Conservation (phyloP, 768 basidiomycete species). For the Pisolithus sp. region DNA sequence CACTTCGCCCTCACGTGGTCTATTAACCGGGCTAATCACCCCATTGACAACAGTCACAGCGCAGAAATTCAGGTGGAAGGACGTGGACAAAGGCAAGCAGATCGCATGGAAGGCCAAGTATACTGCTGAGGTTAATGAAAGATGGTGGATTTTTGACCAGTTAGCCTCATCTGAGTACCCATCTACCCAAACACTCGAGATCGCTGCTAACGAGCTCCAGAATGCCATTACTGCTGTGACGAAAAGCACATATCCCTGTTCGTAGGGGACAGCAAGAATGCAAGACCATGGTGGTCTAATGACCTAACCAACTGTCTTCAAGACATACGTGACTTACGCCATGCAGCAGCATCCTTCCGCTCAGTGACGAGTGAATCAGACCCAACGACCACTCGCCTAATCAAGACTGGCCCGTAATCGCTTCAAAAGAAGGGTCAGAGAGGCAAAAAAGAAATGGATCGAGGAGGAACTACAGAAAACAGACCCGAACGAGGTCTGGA, state of each 20-base stretch:
- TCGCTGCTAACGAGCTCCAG: neutral
- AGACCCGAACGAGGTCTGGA: neutral
- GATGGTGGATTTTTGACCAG: neutral
- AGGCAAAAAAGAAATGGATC: neutral
- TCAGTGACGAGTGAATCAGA: too few relatives aligned
- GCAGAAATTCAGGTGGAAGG: neutral
- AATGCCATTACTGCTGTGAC: neutral
- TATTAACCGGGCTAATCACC: neutral
- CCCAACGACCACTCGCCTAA: too few relatives aligned
- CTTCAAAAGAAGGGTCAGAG: neutral
- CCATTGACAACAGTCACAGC: neutral
- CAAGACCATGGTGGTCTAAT: neutral
- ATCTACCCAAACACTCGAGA: neutral
- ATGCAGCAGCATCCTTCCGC: too few relatives aligned
- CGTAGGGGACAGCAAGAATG: neutral
- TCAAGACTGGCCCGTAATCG: too few relatives aligned
- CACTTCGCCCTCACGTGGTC: neutral
- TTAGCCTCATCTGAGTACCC: neutral
- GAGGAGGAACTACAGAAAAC: neutral
- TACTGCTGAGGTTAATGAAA: too few relatives aligned
- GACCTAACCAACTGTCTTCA: neutral
- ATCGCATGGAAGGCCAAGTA: neutral
- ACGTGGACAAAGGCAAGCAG: neutral
- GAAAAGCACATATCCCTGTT: neutral
- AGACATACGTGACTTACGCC: too few relatives aligned